Evolutionary conservation across 352 stramenopile genomes (phyloP).

Genomic region (Pythium guiyangense): DNA sequence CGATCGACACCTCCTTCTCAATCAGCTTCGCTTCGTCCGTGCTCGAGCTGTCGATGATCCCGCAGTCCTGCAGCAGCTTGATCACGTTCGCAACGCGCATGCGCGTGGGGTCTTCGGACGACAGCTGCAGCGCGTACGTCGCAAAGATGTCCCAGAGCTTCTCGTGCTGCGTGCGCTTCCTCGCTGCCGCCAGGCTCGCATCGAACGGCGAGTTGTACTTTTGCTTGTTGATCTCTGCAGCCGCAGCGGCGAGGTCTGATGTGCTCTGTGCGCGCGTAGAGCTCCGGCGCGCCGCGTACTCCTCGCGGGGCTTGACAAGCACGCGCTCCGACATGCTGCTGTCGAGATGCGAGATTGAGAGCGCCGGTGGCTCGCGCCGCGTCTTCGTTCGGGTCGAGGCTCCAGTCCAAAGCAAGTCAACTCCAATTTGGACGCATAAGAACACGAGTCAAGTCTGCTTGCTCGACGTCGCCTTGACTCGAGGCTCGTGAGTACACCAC

Average conservation of each 20-base stretch:
- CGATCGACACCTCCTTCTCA: slow-evolving; percentile 69
- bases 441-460: too few species aligned
- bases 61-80: slow-evolving; percentile 75
- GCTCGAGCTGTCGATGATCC: slow-evolving; percentile 49
- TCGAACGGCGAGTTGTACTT: slow-evolving; percentile 63
- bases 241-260: not conserved
- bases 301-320: slow-evolving; percentile 8
- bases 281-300: slow-evolving; percentile 5
- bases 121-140: slow-evolving; percentile 67
- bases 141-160: slow-evolving; percentile 79
- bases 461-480: too few species aligned
- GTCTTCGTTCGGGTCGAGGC: too few species aligned
- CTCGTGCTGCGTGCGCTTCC: slow-evolving; percentile 61
- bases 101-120: slow-evolving; percentile 68
- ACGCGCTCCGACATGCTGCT: slow-evolving; percentile 6
- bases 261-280: not conserved
- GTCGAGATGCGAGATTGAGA: not conserved
- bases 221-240: slow-evolving; percentile 26
- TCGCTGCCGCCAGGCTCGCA: slow-evolving; percentile 40
- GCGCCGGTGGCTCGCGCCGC: too few species aligned
- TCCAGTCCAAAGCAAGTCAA: too few species aligned
- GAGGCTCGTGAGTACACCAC: too few species aligned
- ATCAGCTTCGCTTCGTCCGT: slow-evolving; percentile 58
- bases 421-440: too few species aligned
- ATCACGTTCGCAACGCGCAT: slow-evolving; percentile 66